Base-by-base conservation (phyloP, 1,139 yeast genomes). In the Kodamaea ohmeri region DNA sequence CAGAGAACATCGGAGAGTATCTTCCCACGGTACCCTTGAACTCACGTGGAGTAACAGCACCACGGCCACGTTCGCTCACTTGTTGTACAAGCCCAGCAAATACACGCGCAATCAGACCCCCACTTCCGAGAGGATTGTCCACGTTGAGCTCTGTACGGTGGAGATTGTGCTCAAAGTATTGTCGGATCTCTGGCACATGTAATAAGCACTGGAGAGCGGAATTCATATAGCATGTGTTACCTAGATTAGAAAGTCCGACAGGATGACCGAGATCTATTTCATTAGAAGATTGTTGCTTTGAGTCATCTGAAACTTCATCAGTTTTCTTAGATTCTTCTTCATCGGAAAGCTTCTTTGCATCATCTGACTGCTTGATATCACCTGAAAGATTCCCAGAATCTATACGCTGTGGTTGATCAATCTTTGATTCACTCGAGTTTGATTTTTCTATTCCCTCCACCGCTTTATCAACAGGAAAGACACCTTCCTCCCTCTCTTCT, bases 181-280 rank as follows among this genome's bases (percentile, higher is more conserved):
- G 72, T 13, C 83, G 78, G 29, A 92, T 63, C 56, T 89, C 97
- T 0, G 96, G 96, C 9, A 90, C 74, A 55, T 92, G 98, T 1
- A 80, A 73, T 36, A 92, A 64, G 55, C 97, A 92, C 57, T 92
- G 98, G 39, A 92, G 65, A 0, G 97, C 97, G 12, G 96, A 87
- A 60, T 92, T 92, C 97, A 92, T 92, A 58, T 89, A 92, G 58
- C 98, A 92, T 0, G 96, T 85, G 55, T 92, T 92, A 5, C 98
- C 98, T 47, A 92, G 65, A 55, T 92, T 92, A 32, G 73, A 71
- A 36, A 92, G 65, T 0, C 98, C 98, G 33, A 65, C 6, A 19
- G 34, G 34, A 15, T 15, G 9, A 17, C 6, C 18, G 12, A 13
- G 12, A 24, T 24, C n/a, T n/a, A n/a, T n/a, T n/a, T n/a, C n/a